These are phyloP conservation scores for Ustilago bromivora DNA, from an alignment of 1,284 basidiomycete species.

Conservation along the genomic window DNA sequence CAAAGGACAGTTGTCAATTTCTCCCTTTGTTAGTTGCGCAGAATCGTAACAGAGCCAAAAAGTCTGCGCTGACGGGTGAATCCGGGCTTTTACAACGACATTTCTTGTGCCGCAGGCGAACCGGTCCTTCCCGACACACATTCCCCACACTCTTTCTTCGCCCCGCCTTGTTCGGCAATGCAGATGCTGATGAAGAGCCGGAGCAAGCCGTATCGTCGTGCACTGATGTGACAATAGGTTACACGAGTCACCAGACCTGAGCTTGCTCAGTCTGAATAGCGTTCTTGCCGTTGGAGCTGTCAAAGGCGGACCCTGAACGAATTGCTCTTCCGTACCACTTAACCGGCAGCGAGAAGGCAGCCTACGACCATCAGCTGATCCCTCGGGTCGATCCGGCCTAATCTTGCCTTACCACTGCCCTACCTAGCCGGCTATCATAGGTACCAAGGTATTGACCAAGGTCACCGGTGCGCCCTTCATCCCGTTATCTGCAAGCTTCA, in stretches of 20 bases:
- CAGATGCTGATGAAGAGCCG: not conserved
- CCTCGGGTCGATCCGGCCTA: slow-evolving; percentile 6
- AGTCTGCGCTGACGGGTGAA: not conserved
- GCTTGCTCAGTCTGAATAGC: not conserved
- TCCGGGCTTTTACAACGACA: not conserved
- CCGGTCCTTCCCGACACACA: not conserved
- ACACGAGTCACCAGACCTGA: not conserved
- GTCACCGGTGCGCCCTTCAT: slow-evolving; percentile 5
- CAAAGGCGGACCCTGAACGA: slow-evolving; percentile 7
- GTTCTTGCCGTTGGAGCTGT: not conserved
- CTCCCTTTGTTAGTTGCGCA: not conserved
- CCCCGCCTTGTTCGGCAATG: slow-evolving; percentile 1
- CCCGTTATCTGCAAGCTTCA: not conserved
- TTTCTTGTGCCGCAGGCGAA: not conserved
- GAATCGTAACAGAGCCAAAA: not conserved
- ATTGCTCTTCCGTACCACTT: not conserved
- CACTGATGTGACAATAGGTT: not conserved
- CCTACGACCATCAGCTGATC: slow-evolving; percentile 4
- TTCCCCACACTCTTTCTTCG: not conserved
- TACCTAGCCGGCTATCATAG: not conserved
- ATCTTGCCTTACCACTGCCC: not conserved
- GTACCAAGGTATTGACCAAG: not conserved
- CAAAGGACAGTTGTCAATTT: no score
- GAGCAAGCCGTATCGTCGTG: not conserved
- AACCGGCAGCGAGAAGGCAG: not conserved